Evolutionary conservation across 1,284 basidiomycete species (phyloP), one percentile per base, ranked within the genome.

Genomic region (Cystobasidiaceae sp.): DNA sequence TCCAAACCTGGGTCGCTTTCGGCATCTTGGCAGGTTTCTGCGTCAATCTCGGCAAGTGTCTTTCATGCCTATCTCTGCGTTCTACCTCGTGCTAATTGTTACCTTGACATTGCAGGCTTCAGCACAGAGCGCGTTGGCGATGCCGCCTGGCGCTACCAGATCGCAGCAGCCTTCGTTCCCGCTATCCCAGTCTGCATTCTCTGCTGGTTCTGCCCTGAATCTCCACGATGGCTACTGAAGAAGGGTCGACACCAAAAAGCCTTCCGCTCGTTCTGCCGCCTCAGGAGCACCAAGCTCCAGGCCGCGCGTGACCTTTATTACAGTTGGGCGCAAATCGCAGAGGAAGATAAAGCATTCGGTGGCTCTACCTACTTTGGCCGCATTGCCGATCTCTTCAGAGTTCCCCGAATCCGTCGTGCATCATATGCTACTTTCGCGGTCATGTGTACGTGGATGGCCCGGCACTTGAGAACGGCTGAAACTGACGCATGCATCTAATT

Each of bases 351-450:
- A 61, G 80, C 87, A 49, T 68, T 82, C 6, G 69, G 74, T 67
- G 79, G 79, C 33, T 76, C 76, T 30, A 81, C 79, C 13, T 80
- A 67, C 27, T 51, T 71, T 34, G 43, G 28, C n/a, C 9, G 65
- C 0, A 30, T 62, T 34, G 21, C n/a, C 6, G 49, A 55, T 15
- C 78, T 89, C 64, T 89, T 88, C 77, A 83, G 82, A 11, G 79
- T 89, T 30, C 85, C 84, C 13, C 82, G 90, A 64, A 85, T 87
- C 75, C 81, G 89, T 69, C 82, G 89, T 46, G 90, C 87, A 0
- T 81, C 86, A 0, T 77, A 86, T 43, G 88, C 85, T 0, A 82
- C 84, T 6, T 59, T 81, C 69, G 79, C 86, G 64, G 85, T 89
- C 74, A 89, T 88, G 87, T 83, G 46, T 49, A n/a, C 17, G 46